Evolutionary conservation across 305 asterid genomes (phyloP).

Genomic region (Vinca major): DNA sequence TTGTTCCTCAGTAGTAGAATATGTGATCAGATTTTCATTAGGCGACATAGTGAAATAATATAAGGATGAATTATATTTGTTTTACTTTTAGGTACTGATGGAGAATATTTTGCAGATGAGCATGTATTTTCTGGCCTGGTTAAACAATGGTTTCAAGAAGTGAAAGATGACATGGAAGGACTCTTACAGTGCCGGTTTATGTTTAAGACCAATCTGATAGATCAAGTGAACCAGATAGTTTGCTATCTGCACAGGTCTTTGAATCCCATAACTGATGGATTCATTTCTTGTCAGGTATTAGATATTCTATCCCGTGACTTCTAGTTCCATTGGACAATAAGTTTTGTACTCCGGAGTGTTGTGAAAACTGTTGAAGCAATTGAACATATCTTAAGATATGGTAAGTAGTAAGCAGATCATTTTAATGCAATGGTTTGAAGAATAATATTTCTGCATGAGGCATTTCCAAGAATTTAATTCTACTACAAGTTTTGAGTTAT

Average conservation of each 20-base stretch:
- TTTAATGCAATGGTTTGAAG: not conserved
- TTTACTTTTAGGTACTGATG: constrained; percentile 17
- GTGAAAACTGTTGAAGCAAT: not conserved
- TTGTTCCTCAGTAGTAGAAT: not conserved
- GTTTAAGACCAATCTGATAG: constrained; percentile 50
- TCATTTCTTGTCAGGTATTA: constrained; percentile 61
- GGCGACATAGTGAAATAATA: constrained; percentile 8
- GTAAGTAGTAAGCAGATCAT: not conserved
- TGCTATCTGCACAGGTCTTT: constrained; percentile 56
- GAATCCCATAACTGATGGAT: constrained; percentile 50
- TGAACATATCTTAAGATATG: not conserved
- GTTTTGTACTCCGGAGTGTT: not conserved
- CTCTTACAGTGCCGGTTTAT: constrained; percentile 56
- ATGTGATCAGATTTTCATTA: not conserved
- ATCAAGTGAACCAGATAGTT: constrained; percentile 48
- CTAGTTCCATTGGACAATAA: not conserved
- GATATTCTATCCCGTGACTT: not conserved
- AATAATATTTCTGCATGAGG: not conserved
- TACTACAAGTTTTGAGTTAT: not conserved
- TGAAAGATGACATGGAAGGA: constrained; percentile 52
- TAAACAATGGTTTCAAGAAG: constrained; percentile 71
- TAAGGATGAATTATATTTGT: not conserved
- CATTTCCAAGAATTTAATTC: too few species aligned
- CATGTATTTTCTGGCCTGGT: constrained; percentile 52
- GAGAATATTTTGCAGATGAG: constrained; percentile 41